Evolutionary conservation across 1,284 basidiomycete species (phyloP), one percentile per base, ranked within the genome.

Genomic region (Trichosporon ovoides): DNA sequence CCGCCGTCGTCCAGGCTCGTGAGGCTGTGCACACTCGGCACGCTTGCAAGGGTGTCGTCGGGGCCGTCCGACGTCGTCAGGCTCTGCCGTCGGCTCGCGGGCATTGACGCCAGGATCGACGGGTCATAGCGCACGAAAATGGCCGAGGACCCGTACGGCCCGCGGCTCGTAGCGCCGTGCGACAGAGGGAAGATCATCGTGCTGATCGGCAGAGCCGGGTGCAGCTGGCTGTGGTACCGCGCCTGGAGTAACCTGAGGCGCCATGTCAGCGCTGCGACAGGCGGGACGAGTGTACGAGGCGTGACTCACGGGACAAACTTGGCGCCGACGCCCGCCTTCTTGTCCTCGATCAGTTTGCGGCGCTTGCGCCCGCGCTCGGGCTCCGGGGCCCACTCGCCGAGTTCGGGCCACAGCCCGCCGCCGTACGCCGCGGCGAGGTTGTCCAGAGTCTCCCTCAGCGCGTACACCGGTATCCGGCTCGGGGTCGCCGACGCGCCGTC

Each of bases 361-460:
- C 60, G 53, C 34, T 59, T 60, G 12, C 60, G 56, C 12, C 55
- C 22, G 20, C 56, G 53, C 46, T 58, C 56, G 4, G 57, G 40
- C 19, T 61, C 62, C 0, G 53, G 58, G 3, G 70, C 68, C 75
- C 76, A 77, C 22, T 57, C 60, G 4, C 67, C 74, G 31, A 78
- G 59, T 46, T 78, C 75, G 1, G 76, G 76, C 76, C 76, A 78
- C 19, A 76, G 33, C 2, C 68, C 71, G 16, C 76, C 76, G 7
- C 67, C 65, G 56, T 74, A 78, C 1, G 71, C 75, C 38, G 59
- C 56, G 12, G 68, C 56, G 1, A 78, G 60, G 31, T 65, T 68
- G 37, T 73, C 66, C 9, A 78, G 60, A 6, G 73, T 76, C 33
- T 59, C 55, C 14, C 58, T 52, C 18, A 68, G 72, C 1, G 66